Base-by-base conservation (phyloP, 371 early-diverging fungal species). In the Dinochytrium kinnereticum region DNA sequence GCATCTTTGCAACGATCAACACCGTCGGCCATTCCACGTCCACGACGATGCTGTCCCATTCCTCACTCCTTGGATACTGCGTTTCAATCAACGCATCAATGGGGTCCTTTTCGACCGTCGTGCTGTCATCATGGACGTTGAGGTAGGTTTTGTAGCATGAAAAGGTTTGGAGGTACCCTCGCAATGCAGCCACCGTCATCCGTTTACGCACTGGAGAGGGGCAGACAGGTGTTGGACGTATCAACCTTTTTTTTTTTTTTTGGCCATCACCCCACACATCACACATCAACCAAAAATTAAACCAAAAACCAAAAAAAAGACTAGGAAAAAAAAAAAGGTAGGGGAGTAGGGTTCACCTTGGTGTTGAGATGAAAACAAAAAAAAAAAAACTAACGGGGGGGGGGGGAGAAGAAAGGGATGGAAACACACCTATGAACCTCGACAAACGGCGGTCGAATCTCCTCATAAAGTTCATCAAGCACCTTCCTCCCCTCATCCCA, bases 141-240 rank as follows among this genome's bases (percentile, higher is more conserved):
- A 71, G 75, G 71, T 84, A 89, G 51, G 77, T 86, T 68, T 79
- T 84, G 76, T 87, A 87, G 5, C 84, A 69, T 2, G 89, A 89
- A 78, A 87, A 85, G 0, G 89, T 90, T 74, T 88, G 83, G 51
- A 89, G 65, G 51, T 88, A 89, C 19, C 75, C 73, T 28, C 76
- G 70, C 34, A 88, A 81, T 5, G 76, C 79, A 3, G 75, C 75
- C 64, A 88, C 71, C 7, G 82, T 59, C 81, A 81, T 78, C 10
- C 70, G 71, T 0, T 78, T 79, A 1, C 72, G 70, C 75, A 90
- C 83, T 57, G 84, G 66, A 5, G 37, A 75, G 1, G 81, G 37
- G 13, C 77, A 71, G 24, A 68, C 50, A 15, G 69, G 53, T 39
- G 71, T 39, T 0, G 85, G 85, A 19, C 79, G 72, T 24, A 85